Evolutionary conservation across 495 filamentous ascomycete genomes (phyloP).

Genomic region (Penicillium fimorum): DNA sequence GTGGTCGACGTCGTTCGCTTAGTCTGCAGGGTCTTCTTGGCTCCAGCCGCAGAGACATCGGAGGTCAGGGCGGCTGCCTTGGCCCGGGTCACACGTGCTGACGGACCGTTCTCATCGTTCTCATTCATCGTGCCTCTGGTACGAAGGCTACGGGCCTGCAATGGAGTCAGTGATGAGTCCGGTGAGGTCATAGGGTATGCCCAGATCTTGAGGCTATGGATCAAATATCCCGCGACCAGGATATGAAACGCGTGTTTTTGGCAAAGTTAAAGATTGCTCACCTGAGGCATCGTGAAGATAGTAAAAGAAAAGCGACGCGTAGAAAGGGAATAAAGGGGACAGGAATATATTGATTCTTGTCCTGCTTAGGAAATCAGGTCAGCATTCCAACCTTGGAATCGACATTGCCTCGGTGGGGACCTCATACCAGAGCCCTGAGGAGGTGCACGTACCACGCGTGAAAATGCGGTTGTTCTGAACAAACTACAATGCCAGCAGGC

Average conservation of each 20-base stretch:
- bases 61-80: constrained; percentile 76
- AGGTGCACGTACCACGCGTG: constrained; percentile 47
- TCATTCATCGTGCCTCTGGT: constrained; percentile 76
- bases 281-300: constrained; percentile 42
- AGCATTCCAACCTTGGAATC: constrained; percentile 36
- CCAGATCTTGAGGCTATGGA: neutral
- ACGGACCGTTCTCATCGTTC: constrained; percentile 84
- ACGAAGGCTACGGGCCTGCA: constrained; percentile 56
- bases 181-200: neutral
- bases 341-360: constrained; percentile 32
- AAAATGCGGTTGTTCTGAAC: constrained; percentile 34
- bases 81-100: constrained; percentile 84
- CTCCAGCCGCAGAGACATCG: constrained; percentile 50
- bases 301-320: constrained; percentile 30
- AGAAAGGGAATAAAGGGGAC: constrained; percentile 29
- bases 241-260: constrained; percentile 17
- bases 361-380: constrained; percentile 29
- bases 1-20: constrained; percentile 67
- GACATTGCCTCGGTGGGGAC: constrained; percentile 39
- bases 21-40: constrained; percentile 71
- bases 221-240: constrained; percentile 13
- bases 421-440: constrained; percentile 37
- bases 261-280: constrained; percentile 32
- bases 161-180: constrained; percentile 17
- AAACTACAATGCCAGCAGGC: constrained; percentile 31